phyloP scores from a whole-genome alignment of 495 filamentous ascomycete genomes.

The Penicillium fimorum region DNA sequence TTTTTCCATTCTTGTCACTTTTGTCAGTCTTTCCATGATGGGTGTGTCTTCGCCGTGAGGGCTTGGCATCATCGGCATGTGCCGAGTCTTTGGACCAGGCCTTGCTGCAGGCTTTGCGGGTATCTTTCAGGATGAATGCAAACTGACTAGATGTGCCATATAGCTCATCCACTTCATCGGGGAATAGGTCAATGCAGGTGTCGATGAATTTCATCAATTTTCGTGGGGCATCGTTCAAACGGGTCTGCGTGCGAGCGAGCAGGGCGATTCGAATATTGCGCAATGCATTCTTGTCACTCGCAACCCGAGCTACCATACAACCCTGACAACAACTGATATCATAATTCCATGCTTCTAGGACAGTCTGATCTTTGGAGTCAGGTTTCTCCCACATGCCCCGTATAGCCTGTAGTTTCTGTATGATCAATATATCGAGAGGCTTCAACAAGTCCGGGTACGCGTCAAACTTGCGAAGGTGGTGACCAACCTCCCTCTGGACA shows the following conservation, averaged over 20 bases:
- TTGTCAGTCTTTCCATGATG: not conserved
- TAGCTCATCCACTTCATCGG: conserved; percentile 10
- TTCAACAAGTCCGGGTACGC: conserved; percentile 18
- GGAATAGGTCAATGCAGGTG: conserved; percentile 19
- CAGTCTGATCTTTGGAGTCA: not conserved
- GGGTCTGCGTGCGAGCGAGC: conserved; percentile 31
- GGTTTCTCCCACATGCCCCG: conserved; percentile 34
- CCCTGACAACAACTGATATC: conserved; percentile 40
- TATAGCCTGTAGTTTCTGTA: conserved; percentile 24
- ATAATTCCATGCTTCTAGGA: conserved; percentile 16
- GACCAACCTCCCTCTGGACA: conserved; percentile 24
- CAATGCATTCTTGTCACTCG: conserved; percentile 17
- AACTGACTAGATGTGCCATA: conserved; percentile 14
- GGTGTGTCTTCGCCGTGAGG: not conserved
- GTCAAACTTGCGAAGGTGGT: conserved; percentile 26
- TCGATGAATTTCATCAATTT: conserved; percentile 32
- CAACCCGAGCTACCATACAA: conserved; percentile 42
- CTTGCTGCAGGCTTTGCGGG: conserved; percentile 26
- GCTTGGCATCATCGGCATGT: not conserved
- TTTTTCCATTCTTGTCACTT: not conserved
- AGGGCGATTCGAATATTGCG: conserved; percentile 32
- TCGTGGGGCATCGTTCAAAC: conserved; percentile 19
- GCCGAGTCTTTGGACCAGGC: conserved; percentile 5
- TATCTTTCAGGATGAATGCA: conserved; percentile 25
- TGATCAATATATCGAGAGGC: conserved; percentile 8